Evolutionary conservation across 306 rosid species (phyloP), one percentile per base, ranked within the genome.

Genomic region (Pterocarpus santalinus): DNA sequence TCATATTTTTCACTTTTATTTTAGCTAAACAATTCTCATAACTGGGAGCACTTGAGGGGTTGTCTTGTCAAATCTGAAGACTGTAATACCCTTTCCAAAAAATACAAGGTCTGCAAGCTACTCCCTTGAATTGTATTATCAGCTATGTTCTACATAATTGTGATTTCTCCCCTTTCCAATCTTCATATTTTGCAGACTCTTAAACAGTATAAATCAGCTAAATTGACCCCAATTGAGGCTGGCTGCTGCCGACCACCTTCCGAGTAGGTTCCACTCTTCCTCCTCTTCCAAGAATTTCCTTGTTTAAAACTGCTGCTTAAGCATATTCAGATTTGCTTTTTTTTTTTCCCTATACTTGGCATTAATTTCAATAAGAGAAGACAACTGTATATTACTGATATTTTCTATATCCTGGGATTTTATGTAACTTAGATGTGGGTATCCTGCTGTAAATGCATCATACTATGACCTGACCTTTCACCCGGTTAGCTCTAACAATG

Each of bases 241-340:
- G 98, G 98, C 47, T 94, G 98, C 81, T 94, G 98, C 73, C 86
- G 95, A 72, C 97, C 98, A 7, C 98, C 98, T 49, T 92, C 92
- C 2, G 90, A 89, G 98, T 94, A 92, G 77, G 97, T 87, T 66
- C 69, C 82, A 4, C 78, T 77, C 55, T 76, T 72, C 53, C 71
- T 38, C 41, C 9, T 66, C 68, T n/a, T 51, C 28, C 52, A 28
- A 43, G 46, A 56, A 63, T 69, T 72, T 75, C 22, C 41, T 83
- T 13, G 36, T 83, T 62, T 64, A 28, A 61, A 47, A 51, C 51
- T 36, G 39, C 46, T 3, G 3, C 16, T 0, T 36, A 17, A 60
- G 76, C 47, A 43, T 6, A 43, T 43, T 43, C 47, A 43, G 8
- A 43, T 43, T 43, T 10, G 5, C 47, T 0, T 43, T 6, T 43